phyloP scores from a whole-genome alignment of 768 basidiomycete species.

The Collybiopsis luxurians region DNA sequence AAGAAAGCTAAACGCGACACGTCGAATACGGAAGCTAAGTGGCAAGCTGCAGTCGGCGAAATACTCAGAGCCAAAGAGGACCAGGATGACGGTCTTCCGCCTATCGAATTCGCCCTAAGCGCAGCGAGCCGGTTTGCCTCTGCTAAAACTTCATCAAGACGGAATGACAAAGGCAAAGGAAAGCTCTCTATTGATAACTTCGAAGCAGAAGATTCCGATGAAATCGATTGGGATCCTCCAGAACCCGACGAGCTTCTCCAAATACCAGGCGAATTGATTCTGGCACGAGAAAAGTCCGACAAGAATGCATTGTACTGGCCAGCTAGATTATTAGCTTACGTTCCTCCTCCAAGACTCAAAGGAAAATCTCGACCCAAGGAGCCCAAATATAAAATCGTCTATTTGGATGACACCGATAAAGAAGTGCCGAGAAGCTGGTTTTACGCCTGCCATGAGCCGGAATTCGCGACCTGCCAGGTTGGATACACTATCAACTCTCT shows the following conservation, averaged over 20 bases:
- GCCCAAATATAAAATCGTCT: conserved; percentile 53
- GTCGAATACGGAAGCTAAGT: conserved; percentile 33
- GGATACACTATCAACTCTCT: background rate
- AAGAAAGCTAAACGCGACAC: conserved; percentile 42
- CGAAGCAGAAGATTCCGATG: no score
- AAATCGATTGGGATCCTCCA: conserved; percentile 36
- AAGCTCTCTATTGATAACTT: no score
- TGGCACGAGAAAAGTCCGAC: conserved; percentile 43
- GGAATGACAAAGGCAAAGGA: conserved; percentile 23
- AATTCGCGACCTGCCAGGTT: conserved; percentile 64
- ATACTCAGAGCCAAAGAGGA: conserved; percentile 42
- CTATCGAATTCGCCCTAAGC: conserved; percentile 26
- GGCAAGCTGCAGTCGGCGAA: conserved; percentile 46
- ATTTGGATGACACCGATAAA: conserved; percentile 48
- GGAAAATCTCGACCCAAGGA: conserved; percentile 27
- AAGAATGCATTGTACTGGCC: conserved; percentile 59
- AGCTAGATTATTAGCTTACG: conserved; percentile 53
- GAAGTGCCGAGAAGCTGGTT: conserved; percentile 51
- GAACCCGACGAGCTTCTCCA: conserved; percentile 45
- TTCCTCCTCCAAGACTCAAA: conserved; percentile 35
- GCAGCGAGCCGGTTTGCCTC: conserved; percentile 6
- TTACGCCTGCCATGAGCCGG: conserved; percentile 53
- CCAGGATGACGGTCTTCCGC: conserved; percentile 49
- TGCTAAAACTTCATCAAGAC: conserved; percentile 3
- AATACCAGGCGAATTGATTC: conserved; percentile 67